Evolutionary conservation across 73 alveolate species (phyloP).

Genomic region (Paraurostyla sp.): DNA sequence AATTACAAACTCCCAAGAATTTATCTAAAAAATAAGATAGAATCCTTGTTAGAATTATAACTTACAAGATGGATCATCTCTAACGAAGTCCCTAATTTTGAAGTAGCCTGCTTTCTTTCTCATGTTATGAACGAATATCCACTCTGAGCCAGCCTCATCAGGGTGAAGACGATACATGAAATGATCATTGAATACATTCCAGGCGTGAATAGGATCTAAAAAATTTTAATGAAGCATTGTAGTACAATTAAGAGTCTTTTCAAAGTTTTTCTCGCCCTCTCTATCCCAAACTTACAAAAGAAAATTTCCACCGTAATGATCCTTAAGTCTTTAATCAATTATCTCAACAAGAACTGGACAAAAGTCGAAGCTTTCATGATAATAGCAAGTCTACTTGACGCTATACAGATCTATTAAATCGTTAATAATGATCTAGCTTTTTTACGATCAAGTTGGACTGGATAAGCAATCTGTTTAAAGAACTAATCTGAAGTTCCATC

Average conservation of each 20-base stretch:
- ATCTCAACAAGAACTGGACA: constrained; percentile 40
- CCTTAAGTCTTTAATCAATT: constrained; percentile 18
- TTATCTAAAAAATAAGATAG: too few species aligned
- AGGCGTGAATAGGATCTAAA: constrained; percentile 8
- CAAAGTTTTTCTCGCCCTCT: constrained; percentile 28
- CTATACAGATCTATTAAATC: constrained; percentile 4
- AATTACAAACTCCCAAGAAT: constrained; percentile 31
- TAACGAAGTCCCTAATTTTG: constrained; percentile 37
- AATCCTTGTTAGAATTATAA: too few species aligned
- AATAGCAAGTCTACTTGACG: constrained; percentile 36
- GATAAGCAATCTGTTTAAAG: constrained; percentile 29
- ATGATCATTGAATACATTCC: constrained; percentile 41
- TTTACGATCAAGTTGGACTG: constrained; percentile 21
- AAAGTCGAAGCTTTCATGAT: constrained; percentile 33
- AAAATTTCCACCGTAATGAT: constrained; percentile 14
- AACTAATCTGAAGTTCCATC: constrained; percentile 39
- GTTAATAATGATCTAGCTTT: neutral
- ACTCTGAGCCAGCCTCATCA: constrained; percentile 41
- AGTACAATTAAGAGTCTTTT: neutral
- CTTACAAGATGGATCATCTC: constrained; percentile 60
- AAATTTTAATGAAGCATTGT: constrained; percentile 4
- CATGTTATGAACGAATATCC: constrained; percentile 6
- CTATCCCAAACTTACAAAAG: constrained; percentile 32
- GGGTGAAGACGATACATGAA: constrained; percentile 37
- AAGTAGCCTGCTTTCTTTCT: constrained; percentile 19